phyloP scores from a whole-genome alignment of 768 basidiomycete genomes.

The button mushroom (Agaricus bisporus) region DNA sequence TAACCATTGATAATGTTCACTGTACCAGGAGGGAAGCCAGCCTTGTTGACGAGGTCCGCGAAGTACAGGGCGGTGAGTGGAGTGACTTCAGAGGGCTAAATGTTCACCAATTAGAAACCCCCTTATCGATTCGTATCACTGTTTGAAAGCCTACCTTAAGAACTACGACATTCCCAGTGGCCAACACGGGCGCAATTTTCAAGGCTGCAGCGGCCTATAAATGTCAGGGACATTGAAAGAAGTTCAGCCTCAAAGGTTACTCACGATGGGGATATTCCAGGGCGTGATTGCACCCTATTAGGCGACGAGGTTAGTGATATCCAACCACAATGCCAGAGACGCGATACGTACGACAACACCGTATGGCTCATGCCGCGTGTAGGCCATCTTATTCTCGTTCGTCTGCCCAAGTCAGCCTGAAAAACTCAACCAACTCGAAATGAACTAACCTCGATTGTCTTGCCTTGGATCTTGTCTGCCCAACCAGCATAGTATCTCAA shows the following conservation, averaged over 20 bases:
- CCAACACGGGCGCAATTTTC: slow-evolving; percentile 75
- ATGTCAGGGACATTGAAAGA: background rate
- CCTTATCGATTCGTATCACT: background rate
- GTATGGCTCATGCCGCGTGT: slow-evolving; percentile 64
- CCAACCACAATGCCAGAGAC: background rate
- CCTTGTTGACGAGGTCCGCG: slow-evolving; percentile 50
- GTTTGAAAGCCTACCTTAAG: slow-evolving; percentile 38
- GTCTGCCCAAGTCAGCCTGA: too few relatives aligned
- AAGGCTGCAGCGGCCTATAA: slow-evolving; percentile 37
- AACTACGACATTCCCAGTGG: slow-evolving; percentile 68
- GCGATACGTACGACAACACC: slow-evolving; percentile 35
- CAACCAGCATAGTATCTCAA: slow-evolving; percentile 84
- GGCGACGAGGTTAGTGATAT: slow-evolving; percentile 16
- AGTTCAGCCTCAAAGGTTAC: background rate
- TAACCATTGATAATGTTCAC: slow-evolving; percentile 69
- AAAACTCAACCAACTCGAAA: too few relatives aligned
- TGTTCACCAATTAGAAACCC: too few relatives aligned
- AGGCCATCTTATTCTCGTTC: too few relatives aligned
- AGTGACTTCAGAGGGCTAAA: slow-evolving; percentile 62
- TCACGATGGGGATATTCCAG: slow-evolving; percentile 44
- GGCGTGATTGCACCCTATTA: slow-evolving; percentile 48
- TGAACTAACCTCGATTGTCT: too few relatives aligned
- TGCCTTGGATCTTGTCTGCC: too few relatives aligned
- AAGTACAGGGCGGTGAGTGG: slow-evolving; percentile 58
- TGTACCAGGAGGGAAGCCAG: slow-evolving; percentile 73